These are phyloP conservation scores for Pythium phragmitis DNA, from an alignment of 352 stramenopile genomes.

Conservation along the genomic window DNA sequence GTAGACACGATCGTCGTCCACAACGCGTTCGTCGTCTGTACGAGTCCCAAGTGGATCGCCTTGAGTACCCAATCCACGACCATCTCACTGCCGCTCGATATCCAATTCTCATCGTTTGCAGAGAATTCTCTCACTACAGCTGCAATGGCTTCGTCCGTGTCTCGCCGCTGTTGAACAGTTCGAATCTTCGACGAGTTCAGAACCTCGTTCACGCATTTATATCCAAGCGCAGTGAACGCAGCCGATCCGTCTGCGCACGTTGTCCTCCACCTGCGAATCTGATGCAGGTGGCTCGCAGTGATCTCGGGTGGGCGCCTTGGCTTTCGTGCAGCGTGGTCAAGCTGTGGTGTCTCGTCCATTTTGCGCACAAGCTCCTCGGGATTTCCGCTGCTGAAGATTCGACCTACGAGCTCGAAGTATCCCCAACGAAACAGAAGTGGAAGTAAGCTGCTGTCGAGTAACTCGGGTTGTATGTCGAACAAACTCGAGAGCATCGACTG, in stretches of 20 bases:
- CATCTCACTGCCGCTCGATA: not conserved
- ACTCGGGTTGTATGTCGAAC: not conserved
- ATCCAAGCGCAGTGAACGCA: not conserved
- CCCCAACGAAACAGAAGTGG: conserved; percentile 1
- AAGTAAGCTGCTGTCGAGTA: not conserved
- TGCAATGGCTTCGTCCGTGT: not conserved
- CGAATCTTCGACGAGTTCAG: not conserved
- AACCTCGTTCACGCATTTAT: not conserved
- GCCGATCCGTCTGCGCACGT: not conserved
- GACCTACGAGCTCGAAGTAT: not conserved
- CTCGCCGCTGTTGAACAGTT: not conserved
- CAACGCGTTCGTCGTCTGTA: not conserved
- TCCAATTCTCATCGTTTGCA: not conserved
- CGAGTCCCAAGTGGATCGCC: not conserved
- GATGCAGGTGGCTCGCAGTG: not conserved
- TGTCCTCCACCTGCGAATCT: not conserved
- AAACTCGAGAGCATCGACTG: conserved; percentile 1
- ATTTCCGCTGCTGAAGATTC: not conserved
- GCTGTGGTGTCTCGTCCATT: not conserved
- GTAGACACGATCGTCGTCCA: not conserved
- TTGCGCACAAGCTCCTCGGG: not conserved
- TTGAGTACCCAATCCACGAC: not conserved
- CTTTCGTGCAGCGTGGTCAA: not conserved
- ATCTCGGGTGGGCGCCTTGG: not conserved
- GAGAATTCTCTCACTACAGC: not conserved